Conservation (phyloP, 2,329 filamentous ascomycete genomes). For the Colletotrichum abscissum region DNA sequence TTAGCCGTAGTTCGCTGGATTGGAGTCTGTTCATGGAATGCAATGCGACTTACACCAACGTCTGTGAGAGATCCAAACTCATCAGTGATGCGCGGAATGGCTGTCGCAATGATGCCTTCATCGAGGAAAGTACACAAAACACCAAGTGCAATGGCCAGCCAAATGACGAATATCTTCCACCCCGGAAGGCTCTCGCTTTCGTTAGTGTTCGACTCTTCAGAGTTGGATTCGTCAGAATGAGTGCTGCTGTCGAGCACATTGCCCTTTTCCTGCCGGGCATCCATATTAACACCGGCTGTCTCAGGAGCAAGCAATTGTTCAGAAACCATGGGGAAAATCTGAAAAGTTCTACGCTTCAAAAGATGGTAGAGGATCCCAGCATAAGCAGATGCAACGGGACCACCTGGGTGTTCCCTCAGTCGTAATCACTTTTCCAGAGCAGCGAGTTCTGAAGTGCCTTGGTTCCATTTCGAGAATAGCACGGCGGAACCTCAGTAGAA, state of each 20-base stretch:
- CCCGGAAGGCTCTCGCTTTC: not conserved
- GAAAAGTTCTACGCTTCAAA: not conserved
- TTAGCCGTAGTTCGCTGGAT: not conserved
- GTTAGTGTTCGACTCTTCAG: accelerated
- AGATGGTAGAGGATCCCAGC: not conserved
- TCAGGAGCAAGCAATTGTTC: not conserved
- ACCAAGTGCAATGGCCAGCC: conserved; percentile 14
- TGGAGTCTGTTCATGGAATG: not conserved
- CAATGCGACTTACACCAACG: conserved; percentile 45
- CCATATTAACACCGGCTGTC: not conserved
- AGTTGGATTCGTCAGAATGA: not conserved
- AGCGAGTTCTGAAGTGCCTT: not conserved
- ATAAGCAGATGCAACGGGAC: not conserved
- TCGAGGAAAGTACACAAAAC: conserved; percentile 23
- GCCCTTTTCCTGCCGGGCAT: not conserved
- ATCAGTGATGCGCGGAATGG: conserved; percentile 47
- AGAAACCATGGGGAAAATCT: not conserved
- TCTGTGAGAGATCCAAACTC: conserved; percentile 53
- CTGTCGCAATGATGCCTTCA: conserved; percentile 48
- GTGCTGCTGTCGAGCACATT: not conserved
- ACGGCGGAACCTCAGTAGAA: not conserved
- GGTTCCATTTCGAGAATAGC: not conserved
- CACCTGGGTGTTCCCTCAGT: too few species aligned
- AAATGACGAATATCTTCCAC: conserved; percentile 19
- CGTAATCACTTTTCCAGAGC: not conserved